A percentile compares a stretch with the other conserved stretches of the same genome.
Evolutionary conservation across 2,329 filamentous ascomycete species (phyloP).

Genomic region (Aureobasidium pullulans): DNA sequence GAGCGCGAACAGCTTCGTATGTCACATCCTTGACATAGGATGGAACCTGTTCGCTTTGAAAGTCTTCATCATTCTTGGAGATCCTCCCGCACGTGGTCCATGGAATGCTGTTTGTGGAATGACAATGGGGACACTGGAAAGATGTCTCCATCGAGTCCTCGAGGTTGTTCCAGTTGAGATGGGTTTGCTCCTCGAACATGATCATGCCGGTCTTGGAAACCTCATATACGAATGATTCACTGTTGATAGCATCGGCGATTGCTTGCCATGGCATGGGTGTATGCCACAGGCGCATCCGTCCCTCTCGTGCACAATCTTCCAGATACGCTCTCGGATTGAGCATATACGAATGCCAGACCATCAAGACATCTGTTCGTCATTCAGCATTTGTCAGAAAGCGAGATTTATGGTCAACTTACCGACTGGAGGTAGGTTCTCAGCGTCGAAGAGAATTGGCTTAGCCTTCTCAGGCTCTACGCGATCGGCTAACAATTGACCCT

Average conservation of each 20-base stretch:
- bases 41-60: not conserved
- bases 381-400: conserved; percentile 13
- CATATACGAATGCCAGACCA: conserved; percentile 76
- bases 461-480: not conserved
- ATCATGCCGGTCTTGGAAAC: conserved; percentile 37
- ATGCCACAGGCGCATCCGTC: conserved; percentile 51
- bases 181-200: conserved; percentile 43
- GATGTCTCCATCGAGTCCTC: conserved; percentile 43
- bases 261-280: conserved; percentile 59
- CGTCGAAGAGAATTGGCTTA: conserved; percentile 20
- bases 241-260: conserved; percentile 52
- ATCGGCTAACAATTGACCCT: not conserved
- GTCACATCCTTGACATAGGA: not conserved
- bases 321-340: conserved; percentile 68
- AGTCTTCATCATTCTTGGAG: not conserved
- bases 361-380: conserved; percentile 54
- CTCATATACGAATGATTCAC: conserved; percentile 49
- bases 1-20: not conserved
- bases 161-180: conserved; percentile 52
- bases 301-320: conserved; percentile 61
- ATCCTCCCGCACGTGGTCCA: conserved; percentile 47
- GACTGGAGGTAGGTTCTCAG: conserved; percentile 48
- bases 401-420: conserved; percentile 36
- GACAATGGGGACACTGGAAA: conserved; percentile 52
- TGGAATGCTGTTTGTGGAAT: conserved; percentile 35